Base-by-base conservation (phyloP, 2,329 filamentous ascomycete genomes). In the Neofusicoccum parvum region DNA sequence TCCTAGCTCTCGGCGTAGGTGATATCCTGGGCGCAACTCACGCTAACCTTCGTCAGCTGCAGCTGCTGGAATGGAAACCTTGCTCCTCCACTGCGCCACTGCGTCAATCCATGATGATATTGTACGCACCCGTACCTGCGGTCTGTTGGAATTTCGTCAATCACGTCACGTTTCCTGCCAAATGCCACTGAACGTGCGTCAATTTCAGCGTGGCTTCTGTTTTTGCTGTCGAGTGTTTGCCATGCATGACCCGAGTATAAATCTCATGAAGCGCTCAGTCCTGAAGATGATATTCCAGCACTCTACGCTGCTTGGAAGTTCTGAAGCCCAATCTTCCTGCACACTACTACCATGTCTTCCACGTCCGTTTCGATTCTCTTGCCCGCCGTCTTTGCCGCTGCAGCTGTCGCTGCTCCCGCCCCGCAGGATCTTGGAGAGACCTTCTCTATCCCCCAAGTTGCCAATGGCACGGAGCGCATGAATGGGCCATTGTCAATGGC, bases 401-500 rank as follows among this genome's bases (percentile, higher is more conserved):
- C 41, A 6, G 62, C 32, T 14, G 12, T 48, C 7, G 50, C 50
- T 11, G 41, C 27, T 10, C 62, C 62, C 5, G 27, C 27, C 6
- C 56, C 10, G 11, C 15, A 54, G 3, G 32, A 32, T 5, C 10
- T 56, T 5, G 39, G 23, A 15, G 17, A 39, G 17, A 54, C 71
- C 4, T 78, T 78, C 69, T 70, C 73, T 1, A 65, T 78, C 32
- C 34, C 71, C 23, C 75, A 78, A 65, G 73, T 77, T 54, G 65
- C 71, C 63, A 70, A 70, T 37, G 68, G 67, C 37, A 67, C 67
- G 7, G 71, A 70, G 66, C 65, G 72, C 69, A 64, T 39, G 34
- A 54, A 64, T 68, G 80, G 80, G 34, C 74, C 80, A 0, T 65
- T 70, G 11, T 70, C 73, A 36, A 73, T 79, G 66, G 71, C 75